Evolutionary conservation across 768 basidiomycete genomes (phyloP), one percentile per base, ranked within the genome.

Genomic region (Chiua virens): DNA sequence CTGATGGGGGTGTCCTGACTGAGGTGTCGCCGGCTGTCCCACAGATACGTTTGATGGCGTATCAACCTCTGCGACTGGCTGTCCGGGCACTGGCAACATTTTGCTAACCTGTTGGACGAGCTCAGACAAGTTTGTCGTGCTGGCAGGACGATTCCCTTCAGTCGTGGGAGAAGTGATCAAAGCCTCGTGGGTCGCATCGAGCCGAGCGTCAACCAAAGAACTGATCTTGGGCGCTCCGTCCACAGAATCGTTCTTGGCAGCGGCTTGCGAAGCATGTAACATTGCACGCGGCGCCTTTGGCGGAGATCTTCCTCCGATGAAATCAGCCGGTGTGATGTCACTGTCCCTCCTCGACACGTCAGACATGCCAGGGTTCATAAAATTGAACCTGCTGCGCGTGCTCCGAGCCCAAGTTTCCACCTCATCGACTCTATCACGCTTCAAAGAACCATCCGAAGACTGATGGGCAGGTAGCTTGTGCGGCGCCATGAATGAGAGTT

Each of bases 301-400:
- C 22, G 55, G 53, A 27, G 42, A 54, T 54, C 21, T 52, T 13
- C 35, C 34, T 15, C 41, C 45, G 3, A 50, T 18, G 30, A 42
- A 45, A 42, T 66, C 67, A 43, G 62, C 56, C 34, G 64, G 45
- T 1, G 66, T 62, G 47, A 51, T 46, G 35, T 68, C 68, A 45
- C 63, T 60, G 42, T 69, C 68, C 40, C 41, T 55, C 45, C 61
- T 45, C 46, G 59, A 54, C 27, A 25, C 40, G 4, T 59, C 61
- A 30, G 62, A 54, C 21, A 42, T 39, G 34, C 45, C 46, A 8
- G 42, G 40, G 53, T 47, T 52, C 40, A 42, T 41, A 14, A 60
- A 63, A 49, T 32, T 22, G 48, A 53, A 52, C 51, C 60, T 54
- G 54, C 38, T 48, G 52, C 53, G 58, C 5, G 55, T 50, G 38